Evolutionary conservation across 352 stramenopile genomes (phyloP), one percentile per base, ranked within the genome.

Genomic region (Globisporangium nunn): DNA sequence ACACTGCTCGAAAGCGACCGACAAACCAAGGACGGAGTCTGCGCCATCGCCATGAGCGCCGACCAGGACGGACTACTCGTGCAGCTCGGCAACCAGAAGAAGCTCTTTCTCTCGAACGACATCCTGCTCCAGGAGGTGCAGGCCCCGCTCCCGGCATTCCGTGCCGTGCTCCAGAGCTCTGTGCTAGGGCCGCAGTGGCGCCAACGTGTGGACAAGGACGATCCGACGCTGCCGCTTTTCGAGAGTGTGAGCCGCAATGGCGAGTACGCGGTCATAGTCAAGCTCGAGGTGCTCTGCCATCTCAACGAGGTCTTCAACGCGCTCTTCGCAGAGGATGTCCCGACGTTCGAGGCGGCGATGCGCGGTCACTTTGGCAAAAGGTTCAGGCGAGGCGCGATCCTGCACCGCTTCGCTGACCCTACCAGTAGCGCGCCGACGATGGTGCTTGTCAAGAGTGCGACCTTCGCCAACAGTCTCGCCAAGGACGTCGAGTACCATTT

Each of bases 271-370:
- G 49, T 76, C 6, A 63, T 76, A 37, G 67, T 70, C 50, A 80
- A 81, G 53, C 74, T 69, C 4, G 71, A 79, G 58, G 56, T 88
- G n/a, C 63, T 59, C 0, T 85, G 71, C 53, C 75, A 86, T 55
- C 45, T 88, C 46, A 86, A 88, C 54, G 78, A 88, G 39, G 71
- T 77, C n/a, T 58, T 81, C 44, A 86, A 78, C 52, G 72, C 83
- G 45, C 41, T 87, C 37, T 46, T 80, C 17, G 63, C 76, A 31
- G 67, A 66, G 33, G 64, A 84, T 17, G 66, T 69, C 31, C 54
- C 65, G n/a, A 64, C 62, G 31, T 85, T 75, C 39, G 66, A 79
- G 40, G 64, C 66, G 3, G 70, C 71, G 3, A 83, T 86, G 74
- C 61, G 68, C 49, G 61, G 70, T 15, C 46, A 84, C 35, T 79